phyloP scores from a whole-genome alignment of 768 basidiomycete species.

The Lentinula detonsa region DNA sequence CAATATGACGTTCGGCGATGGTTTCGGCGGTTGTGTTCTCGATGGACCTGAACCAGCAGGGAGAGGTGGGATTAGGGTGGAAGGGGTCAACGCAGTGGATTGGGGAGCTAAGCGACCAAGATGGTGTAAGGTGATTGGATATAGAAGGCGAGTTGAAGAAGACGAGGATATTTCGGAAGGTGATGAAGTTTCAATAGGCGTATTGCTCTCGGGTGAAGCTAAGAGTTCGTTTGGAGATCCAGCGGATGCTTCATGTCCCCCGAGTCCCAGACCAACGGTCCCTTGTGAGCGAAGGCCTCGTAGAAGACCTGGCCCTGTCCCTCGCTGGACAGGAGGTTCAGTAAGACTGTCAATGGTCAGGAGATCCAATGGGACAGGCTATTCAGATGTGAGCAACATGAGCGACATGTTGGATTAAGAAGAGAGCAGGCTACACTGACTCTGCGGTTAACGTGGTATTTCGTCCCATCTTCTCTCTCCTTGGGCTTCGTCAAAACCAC shows the following conservation, averaged over 20 bases:
- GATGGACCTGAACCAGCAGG: conserved; percentile 83
- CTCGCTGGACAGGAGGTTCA: conserved; percentile 70
- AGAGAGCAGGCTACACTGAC: conserved; percentile 34
- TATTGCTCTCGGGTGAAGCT: background rate
- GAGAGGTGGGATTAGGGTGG: conserved; percentile 52
- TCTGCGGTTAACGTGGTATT: conserved; percentile 76
- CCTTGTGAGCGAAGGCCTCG: conserved; percentile 42
- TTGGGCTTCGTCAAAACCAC: conserved; percentile 88
- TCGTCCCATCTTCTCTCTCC: conserved; percentile 67
- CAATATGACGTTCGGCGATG: conserved; percentile 54
- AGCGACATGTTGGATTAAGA: background rate
- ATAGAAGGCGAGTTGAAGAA: conserved; percentile 69
- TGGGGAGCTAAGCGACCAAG: conserved; percentile 52
- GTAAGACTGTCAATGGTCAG: conserved; percentile 79
- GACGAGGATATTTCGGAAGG: conserved; percentile 2
- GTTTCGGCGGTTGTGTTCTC: conserved; percentile 69
- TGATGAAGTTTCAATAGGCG: conserved; percentile 4
- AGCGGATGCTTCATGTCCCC: background rate
- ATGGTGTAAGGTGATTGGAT: conserved; percentile 85
- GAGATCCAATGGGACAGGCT: conserved; percentile 93
- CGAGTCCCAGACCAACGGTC: background rate
- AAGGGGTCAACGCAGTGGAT: background rate
- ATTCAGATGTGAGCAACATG: background rate
- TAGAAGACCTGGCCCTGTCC: conserved; percentile 53
- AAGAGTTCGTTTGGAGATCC: background rate